Evolutionary conservation across 2,329 filamentous ascomycete genomes (phyloP).

Genomic region (Diaporthe aspalathi): DNA sequence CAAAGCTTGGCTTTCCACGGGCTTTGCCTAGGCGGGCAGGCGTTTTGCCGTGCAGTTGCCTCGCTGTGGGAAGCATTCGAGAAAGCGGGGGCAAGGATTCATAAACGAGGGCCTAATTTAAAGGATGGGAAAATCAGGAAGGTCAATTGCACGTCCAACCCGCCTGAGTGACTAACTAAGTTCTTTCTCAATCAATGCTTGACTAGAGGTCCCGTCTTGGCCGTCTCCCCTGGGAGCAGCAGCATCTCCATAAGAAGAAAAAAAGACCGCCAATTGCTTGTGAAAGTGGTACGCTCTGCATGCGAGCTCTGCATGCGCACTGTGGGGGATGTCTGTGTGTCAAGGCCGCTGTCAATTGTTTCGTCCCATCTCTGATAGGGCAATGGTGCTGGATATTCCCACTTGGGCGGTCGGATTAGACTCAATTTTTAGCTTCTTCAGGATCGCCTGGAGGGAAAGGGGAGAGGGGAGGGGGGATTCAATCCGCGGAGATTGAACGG

Average conservation of each 20-base stretch:
- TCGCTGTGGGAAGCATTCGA: not conserved
- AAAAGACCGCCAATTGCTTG: not conserved
- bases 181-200: slow-evolving; percentile 14
- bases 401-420: slow-evolving; percentile 25
- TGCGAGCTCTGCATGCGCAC: not conserved
- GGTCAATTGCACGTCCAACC: not conserved
- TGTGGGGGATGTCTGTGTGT: not conserved
- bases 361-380: not conserved
- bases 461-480: too few species aligned
- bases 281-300: too few species aligned
- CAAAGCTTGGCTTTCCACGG: slow-evolving; percentile 21
- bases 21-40: slow-evolving; percentile 23
- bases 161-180: not conserved
- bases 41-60: slow-evolving; percentile 2
- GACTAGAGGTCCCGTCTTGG: not conserved
- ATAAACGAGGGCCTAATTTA: slow-evolving; percentile 24
- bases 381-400: not conserved
- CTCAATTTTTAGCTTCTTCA: slow-evolving; percentile 10
- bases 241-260: too few species aligned
- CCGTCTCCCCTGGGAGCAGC: not conserved
- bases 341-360: not conserved
- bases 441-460: slow-evolving; percentile 5
- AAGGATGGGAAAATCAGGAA: slow-evolving; percentile 7
- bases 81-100: slow-evolving; percentile 20
- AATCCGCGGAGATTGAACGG: slow-evolving; percentile 20